Base-by-base conservation (phyloP, 2,329 filamentous ascomycete species). In the Pseudogymnoascus sp. region DNA sequence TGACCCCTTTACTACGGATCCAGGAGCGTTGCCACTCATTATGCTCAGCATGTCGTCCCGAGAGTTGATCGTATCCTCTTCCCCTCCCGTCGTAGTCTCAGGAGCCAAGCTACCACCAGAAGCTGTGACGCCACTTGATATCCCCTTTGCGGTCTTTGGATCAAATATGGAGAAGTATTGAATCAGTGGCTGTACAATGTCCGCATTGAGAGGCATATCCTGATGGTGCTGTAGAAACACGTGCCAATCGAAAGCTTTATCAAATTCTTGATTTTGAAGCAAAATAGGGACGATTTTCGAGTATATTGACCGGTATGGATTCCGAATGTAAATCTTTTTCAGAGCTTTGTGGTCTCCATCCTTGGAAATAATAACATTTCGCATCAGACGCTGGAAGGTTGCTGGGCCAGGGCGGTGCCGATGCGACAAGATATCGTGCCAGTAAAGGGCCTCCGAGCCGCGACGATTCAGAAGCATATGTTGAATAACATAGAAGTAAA, bases 401-500 rank as follows among this genome's bases (percentile, higher is more conserved):
- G 63, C 66, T 70, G 72, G 78, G 60, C 72, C 72, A 65, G 65
- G 72, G 58, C 52, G 52, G 62, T 66, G 74, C 67, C 29, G 60
- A 59, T 21, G 39, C 31, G 61, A 69, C 66, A 67, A 68, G 62
- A 61, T 69, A 58, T 58, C 68, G 60, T 73, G 71, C 70, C 69
- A 72, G 15, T 45, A 27, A 9, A 68, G n/a, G 9, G 68, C 68
- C 33, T 64, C 61, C 3, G 65, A 40, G 2, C 64, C 61, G 29
- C 65, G 42, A 7, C 64, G 62, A 31, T 62, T 63, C 13, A 68
- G 66, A 4, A 80, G 65, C 25, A 72, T 67, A 40, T 77, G 68
- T 35, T 73, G 72, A 60, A 85, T 72, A 64, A 82, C 69, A 9
- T 69, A 67, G 13, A 69, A 66, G 67, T 83, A 82, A 0, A 84